Evolutionary conservation across 495 filamentous ascomycete genomes (phyloP).

Genomic region (Penicillium steckii): DNA sequence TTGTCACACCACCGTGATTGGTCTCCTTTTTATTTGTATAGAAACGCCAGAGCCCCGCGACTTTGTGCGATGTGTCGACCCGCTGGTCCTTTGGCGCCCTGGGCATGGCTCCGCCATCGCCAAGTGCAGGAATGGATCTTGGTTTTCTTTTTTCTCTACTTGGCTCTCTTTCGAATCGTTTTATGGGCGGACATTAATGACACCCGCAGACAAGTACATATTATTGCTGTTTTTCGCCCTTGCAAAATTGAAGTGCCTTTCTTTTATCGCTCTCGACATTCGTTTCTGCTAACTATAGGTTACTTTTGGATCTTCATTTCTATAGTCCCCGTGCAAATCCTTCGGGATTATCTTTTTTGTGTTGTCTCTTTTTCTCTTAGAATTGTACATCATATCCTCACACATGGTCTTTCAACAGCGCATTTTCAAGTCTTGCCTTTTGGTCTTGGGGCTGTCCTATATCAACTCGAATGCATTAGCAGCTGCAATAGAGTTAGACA

Average conservation of each 20-base stretch:
- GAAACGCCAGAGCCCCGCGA: neutral
- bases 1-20: neutral
- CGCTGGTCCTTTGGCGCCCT: conserved; percentile 1
- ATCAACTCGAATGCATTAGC: neutral
- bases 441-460: neutral
- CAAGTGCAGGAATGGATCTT: conserved; percentile 5
- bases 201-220: neutral
- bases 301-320: neutral
- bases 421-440: neutral
- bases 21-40: neutral
- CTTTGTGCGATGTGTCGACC: neutral
- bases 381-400: neutral
- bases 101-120: neutral
- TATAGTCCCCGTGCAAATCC: neutral
- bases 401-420: neutral
- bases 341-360: neutral
- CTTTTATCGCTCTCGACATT: neutral
- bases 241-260: neutral
- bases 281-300: neutral
- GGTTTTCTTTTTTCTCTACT: neutral
- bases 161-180: neutral
- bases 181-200: neutral
- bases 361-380: neutral
- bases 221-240: neutral
- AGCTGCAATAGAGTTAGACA: conserved; percentile 4